Evolutionary conservation across 768 basidiomycete genomes (phyloP).

Genomic region (Gymnopilus dilepis): DNA sequence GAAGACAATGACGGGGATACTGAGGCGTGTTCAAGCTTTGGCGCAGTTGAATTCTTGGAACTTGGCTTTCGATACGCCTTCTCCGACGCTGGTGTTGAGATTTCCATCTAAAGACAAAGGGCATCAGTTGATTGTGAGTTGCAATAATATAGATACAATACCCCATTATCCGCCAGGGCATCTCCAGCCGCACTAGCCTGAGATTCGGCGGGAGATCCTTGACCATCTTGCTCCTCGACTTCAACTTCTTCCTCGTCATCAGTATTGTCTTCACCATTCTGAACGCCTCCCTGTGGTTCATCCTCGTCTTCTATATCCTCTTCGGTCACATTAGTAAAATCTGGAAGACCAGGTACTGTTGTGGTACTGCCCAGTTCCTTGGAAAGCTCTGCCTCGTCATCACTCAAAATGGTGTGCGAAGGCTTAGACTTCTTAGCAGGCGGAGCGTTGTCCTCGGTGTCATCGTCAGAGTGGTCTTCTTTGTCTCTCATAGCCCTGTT

Average conservation of each 20-base stretch:
- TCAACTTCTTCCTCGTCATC: not conserved
- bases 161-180: not conserved
- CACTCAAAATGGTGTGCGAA: no score
- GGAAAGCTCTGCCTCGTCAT: not conserved
- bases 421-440: no score
- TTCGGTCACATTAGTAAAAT: not conserved
- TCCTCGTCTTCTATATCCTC: not conserved
- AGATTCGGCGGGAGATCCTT: not conserved
- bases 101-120: not conserved
- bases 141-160: not conserved
- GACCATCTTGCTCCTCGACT: not conserved
- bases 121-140: not conserved
- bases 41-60: not conserved
- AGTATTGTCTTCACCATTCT: not conserved
- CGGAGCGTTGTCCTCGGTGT: no score
- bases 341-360: not conserved
- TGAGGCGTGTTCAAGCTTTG: not conserved
- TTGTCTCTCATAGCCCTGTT: no score
- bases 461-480: no score
- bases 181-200: not conserved
- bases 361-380: not conserved
- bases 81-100: not conserved
- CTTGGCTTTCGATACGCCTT: not conserved
- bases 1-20: not conserved
- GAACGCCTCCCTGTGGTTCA: not conserved